Percentiles rank a stretch among this genome's conserved stretches.
These are phyloP conservation scores for Penicillium ochrochloron DNA, from an alignment of 495 filamentous ascomycete genomes.

Conservation along the genomic window DNA sequence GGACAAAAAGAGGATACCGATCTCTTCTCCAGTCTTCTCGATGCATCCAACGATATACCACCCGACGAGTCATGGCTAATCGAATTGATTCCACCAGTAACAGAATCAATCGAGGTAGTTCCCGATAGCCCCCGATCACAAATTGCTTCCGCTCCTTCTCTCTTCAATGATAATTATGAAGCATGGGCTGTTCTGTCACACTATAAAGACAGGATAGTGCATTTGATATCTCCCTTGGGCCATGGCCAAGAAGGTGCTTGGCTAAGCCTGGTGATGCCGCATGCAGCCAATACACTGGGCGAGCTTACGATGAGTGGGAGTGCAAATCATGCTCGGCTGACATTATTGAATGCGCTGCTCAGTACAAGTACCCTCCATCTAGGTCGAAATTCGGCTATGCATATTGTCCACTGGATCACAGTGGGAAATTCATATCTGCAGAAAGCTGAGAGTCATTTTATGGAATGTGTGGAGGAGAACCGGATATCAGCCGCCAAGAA, in stretches of 20 bases:
- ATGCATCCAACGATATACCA: background rate
- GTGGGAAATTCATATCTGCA: constrained; percentile 13
- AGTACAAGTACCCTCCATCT: constrained; percentile 29
- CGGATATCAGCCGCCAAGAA: constrained; percentile 8
- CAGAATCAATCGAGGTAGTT: background rate
- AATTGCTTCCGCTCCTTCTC: background rate
- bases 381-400: constrained; percentile 5
- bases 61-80: background rate
- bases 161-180: constrained; percentile 10
- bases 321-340: constrained; percentile 16
- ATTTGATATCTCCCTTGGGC: constrained; percentile 24
- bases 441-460: constrained; percentile 19
- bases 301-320: constrained; percentile 18
- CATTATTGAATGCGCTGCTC: constrained; percentile 25
- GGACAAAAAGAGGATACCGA: background rate
- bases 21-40: background rate
- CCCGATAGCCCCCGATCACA: background rate
- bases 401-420: constrained; percentile 10
- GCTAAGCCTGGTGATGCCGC: constrained; percentile 25
- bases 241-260: constrained; percentile 24
- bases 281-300: constrained; percentile 22
- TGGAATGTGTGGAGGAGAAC: constrained; percentile 20
- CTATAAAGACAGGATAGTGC: constrained; percentile 27
- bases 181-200: constrained; percentile 29
- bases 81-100: background rate